Conservation (phyloP, 1,139 yeast genomes). For the Protomyces arabidopsidicola region DNA sequence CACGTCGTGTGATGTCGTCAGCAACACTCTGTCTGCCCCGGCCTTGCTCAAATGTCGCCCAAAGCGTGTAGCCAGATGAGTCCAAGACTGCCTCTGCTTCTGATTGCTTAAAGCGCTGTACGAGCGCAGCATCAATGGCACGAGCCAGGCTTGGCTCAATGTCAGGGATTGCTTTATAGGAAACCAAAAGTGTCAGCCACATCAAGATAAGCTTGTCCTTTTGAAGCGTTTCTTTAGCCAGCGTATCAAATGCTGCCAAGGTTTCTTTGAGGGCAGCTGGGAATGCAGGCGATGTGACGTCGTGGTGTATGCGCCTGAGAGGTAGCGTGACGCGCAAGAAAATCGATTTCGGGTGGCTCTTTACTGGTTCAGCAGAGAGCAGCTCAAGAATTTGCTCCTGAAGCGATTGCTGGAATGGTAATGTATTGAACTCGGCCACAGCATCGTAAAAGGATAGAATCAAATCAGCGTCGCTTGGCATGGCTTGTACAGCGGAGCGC, state of each 20-base stretch:
- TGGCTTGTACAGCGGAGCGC: slow-evolving; percentile 10
- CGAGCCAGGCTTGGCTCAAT: slow-evolving; percentile 6
- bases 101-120: not conserved
- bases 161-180: slow-evolving; percentile 4
- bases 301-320: not conserved
- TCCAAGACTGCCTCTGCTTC: not conserved
- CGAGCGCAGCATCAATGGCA: slow-evolving; percentile 5
- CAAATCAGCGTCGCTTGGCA: slow-evolving; percentile 7
- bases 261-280: slow-evolving; percentile 19
- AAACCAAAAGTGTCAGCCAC: slow-evolving; percentile 5
- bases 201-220: not conserved
- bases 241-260: slow-evolving; percentile 2
- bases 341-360: slow-evolving; percentile 5
- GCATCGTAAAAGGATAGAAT: slow-evolving; percentile 4
- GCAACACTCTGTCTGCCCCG: not conserved
- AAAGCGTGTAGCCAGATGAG: not conserved
- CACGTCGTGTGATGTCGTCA: not conserved
- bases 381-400: not conserved
- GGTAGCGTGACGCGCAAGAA: slow-evolving; percentile 19
- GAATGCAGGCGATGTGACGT: slow-evolving; percentile 16
- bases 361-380: not conserved
- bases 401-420: slow-evolving; percentile 5
- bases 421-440: not conserved
- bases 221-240: not conserved
- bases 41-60: slow-evolving; percentile 7